phyloP scores from a whole-genome alignment of 2,329 filamentous ascomycete genomes.

The Tolypocladium ovalisporum region DNA sequence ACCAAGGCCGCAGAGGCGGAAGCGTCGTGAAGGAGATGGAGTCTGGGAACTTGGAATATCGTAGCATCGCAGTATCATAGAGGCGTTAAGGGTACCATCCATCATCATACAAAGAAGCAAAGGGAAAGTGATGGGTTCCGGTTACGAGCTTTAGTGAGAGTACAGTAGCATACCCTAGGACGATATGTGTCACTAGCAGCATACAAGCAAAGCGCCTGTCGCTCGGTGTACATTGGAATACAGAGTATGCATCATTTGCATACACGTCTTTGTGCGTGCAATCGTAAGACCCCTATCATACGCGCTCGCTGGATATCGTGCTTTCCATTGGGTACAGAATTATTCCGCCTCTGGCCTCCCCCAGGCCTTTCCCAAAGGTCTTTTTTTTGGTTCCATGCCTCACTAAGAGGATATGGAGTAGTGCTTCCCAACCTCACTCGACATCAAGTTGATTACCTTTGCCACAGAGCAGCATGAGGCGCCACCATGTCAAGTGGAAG shows the following conservation, averaged over 20 bases:
- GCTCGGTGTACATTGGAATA: not conserved
- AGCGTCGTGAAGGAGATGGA: not conserved
- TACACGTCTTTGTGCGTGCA: not conserved
- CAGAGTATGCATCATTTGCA: not conserved
- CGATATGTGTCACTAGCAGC: not conserved
- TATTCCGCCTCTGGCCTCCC: not conserved
- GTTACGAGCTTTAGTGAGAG: not conserved
- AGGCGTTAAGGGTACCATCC: conserved; percentile 2
- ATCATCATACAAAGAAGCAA: not conserved
- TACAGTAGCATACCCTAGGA: not conserved
- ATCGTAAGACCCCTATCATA: not conserved
- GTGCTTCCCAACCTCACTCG: not conserved
- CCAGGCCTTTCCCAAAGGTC: too few species aligned
- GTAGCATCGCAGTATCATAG: not conserved
- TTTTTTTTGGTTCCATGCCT: not conserved
- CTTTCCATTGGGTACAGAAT: not conserved
- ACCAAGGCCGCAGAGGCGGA: conserved; percentile 24
- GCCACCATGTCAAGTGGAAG: not conserved
- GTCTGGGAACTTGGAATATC: not conserved
- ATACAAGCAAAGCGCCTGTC: not conserved
- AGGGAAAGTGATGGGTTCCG: fast-evolving
- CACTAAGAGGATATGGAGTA: not conserved
- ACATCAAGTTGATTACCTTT: not conserved
- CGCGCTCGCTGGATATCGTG: not conserved
- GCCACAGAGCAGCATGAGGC: not conserved